Percentiles rank a stretch among this genome's conserved stretches.
phyloP scores from a whole-genome alignment of 208 protist species.

The Phytomonas sp. region DNA sequence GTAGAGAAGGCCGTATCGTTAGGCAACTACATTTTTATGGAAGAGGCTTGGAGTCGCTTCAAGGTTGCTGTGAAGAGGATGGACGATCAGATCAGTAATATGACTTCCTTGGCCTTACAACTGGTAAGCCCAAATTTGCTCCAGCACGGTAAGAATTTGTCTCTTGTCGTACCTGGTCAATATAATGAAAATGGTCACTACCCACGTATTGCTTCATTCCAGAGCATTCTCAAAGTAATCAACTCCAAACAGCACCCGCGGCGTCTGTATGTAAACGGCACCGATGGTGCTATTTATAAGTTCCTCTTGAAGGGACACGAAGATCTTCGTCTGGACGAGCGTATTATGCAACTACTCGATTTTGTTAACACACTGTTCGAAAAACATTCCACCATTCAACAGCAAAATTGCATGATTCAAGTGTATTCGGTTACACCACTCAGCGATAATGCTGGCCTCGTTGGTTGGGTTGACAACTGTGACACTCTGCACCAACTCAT shows the following conservation, averaged over 20 bases:
- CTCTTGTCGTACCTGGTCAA: slow-evolving; percentile 97
- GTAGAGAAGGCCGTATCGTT: slow-evolving; percentile 78
- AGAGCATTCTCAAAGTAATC: slow-evolving; percentile 91
- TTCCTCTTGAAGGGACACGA: slow-evolving; percentile 99
- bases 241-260: slow-evolving; percentile 98
- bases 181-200: slow-evolving; percentile 81
- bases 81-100: slow-evolving; percentile 92
- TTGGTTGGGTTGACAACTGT: slow-evolving; percentile 97
- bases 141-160: slow-evolving; percentile 90
- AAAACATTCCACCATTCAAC: slow-evolving; percentile 85
- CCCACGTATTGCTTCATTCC: slow-evolving; percentile 74
- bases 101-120: slow-evolving; percentile 94
- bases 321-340: slow-evolving; percentile 97
- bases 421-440: slow-evolving; percentile 98
- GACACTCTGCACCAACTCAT: slow-evolving; percentile 91
- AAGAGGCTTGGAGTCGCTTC: slow-evolving; percentile 95
- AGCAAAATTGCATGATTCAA: slow-evolving; percentile 85
- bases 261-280: slow-evolving; percentile 94
- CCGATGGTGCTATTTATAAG: slow-evolving; percentile 94
- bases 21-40: slow-evolving; percentile 83
- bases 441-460: slow-evolving; percentile 97
- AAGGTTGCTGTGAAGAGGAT: slow-evolving; percentile 94
- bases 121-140: slow-evolving; percentile 86
- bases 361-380: slow-evolving; percentile 99
- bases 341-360: slow-evolving; percentile 99